These are phyloP conservation scores for Penicillium fimorum DNA, from an alignment of 495 filamentous ascomycete genomes.

Conservation along the genomic window DNA sequence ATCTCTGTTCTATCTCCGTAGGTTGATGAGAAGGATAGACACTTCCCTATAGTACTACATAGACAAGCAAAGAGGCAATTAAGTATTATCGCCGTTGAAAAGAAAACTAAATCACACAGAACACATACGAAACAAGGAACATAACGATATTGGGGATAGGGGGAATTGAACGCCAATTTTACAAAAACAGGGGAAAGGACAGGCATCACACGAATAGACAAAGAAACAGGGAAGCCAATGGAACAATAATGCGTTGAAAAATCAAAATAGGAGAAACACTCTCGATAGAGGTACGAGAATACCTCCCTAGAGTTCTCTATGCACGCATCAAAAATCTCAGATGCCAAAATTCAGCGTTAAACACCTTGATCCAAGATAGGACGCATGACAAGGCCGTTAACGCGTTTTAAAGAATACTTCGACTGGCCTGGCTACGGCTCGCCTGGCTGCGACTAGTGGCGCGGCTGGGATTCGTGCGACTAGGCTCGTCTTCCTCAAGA, in stretches of 20 bases:
- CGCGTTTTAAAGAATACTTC: constrained; percentile 1
- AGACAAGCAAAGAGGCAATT: not conserved
- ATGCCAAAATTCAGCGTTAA: not conserved
- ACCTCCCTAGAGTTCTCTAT: not conserved
- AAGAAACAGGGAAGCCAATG: not conserved
- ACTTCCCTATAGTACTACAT: not conserved
- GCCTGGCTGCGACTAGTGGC: constrained; percentile 40
- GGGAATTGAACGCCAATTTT: constrained; percentile 10
- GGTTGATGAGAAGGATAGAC: not conserved
- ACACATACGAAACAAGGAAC: constrained; percentile 4
- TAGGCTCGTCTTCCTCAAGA: constrained; percentile 66
- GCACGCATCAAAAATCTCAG: not conserved
- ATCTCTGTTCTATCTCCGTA: not conserved
- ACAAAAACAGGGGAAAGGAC: constrained; percentile 3
- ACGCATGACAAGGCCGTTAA: not conserved
- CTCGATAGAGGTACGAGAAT: constrained; percentile 3
- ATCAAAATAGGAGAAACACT: not conserved
- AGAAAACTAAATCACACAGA: not conserved
- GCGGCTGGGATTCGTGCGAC: constrained; percentile 57
- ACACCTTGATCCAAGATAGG: not conserved
- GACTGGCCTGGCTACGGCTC: constrained; percentile 23
- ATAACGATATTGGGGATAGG: not conserved
- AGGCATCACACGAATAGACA: not conserved
- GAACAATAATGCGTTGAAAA: not conserved
- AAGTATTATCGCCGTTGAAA: constrained; percentile 8